Conservation (phyloP, 2,329 filamentous ascomycete genomes). For the Ilyonectria sp. region DNA sequence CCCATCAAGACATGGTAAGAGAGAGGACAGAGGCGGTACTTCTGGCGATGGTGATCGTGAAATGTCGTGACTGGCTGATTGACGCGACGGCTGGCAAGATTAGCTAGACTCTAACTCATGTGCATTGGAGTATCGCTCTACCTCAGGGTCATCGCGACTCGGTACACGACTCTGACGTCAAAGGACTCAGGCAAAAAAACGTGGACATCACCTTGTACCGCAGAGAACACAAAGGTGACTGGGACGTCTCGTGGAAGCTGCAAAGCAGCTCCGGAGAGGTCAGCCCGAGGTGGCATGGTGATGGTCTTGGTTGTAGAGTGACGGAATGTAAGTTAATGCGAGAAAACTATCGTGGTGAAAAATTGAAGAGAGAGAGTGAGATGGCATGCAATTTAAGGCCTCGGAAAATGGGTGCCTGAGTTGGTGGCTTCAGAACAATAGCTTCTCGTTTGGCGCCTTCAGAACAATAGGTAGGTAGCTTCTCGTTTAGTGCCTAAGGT, state of each 20-base stretch:
- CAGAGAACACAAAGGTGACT: conserved; percentile 45
- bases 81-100: conserved; percentile 37
- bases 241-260: conserved; percentile 32
- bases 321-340: not conserved
- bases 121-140: conserved; percentile 13
- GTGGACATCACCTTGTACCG: conserved; percentile 44
- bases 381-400: too few relatives aligned
- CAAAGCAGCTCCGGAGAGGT: not conserved
- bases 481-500: not conserved
- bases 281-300: conserved; percentile 5
- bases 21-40: conserved; percentile 48
- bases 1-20: conserved; percentile 31
- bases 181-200: conserved; percentile 45
- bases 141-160: conserved; percentile 48
- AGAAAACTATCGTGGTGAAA: not conserved
- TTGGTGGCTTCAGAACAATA: too few relatives aligned
- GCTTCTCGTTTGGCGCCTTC: too few relatives aligned
- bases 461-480: not conserved
- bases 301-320: not conserved
- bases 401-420: not conserved
- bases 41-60: conserved; percentile 41
- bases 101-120: conserved; percentile 1
- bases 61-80: conserved; percentile 48
- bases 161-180: conserved; percentile 35
- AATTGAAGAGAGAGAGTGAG: not conserved